Percentiles rank a stretch among this genome's conserved stretches.
These are phyloP conservation scores for Fusarium nodosum DNA, from an alignment of 2,329 filamentous ascomycete species.

Conservation along the genomic window DNA sequence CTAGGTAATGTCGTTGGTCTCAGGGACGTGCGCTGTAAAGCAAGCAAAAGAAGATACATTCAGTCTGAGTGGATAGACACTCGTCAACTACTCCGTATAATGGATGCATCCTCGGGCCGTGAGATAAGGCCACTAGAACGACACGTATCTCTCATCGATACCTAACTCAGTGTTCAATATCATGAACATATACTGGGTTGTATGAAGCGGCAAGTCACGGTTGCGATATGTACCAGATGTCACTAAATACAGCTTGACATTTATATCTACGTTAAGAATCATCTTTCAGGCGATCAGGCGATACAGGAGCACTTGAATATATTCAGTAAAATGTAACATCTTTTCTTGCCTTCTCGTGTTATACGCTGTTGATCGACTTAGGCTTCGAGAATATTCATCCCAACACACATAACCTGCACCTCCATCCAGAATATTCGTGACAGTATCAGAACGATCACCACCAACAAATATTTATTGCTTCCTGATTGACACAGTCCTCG, in stretches of 20 bases:
- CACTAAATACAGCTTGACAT: background rate
- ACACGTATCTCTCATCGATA: background rate
- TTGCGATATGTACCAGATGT: background rate
- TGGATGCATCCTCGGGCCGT: background rate
- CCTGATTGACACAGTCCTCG: background rate
- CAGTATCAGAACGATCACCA: background rate
- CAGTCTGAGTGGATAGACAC: background rate
- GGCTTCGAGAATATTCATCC: background rate
- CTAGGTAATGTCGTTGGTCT: background rate
- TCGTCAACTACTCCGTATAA: background rate
- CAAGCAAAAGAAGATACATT: background rate
- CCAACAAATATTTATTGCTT: background rate
- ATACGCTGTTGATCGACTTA: background rate
- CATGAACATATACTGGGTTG: too few species aligned
- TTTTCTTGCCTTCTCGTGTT: background rate
- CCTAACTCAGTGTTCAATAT: background rate
- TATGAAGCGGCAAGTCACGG: background rate
- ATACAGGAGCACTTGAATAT: background rate
- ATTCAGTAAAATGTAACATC: background rate
- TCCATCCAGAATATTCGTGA: background rate
- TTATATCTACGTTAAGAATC: background rate
- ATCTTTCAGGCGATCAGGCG: background rate
- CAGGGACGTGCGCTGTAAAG: background rate
- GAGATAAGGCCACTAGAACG: background rate
- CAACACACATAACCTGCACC: constrained; percentile 10